Conservation (phyloP, 2,329 filamentous ascomycete species). For the Xylaria digitata region DNA sequence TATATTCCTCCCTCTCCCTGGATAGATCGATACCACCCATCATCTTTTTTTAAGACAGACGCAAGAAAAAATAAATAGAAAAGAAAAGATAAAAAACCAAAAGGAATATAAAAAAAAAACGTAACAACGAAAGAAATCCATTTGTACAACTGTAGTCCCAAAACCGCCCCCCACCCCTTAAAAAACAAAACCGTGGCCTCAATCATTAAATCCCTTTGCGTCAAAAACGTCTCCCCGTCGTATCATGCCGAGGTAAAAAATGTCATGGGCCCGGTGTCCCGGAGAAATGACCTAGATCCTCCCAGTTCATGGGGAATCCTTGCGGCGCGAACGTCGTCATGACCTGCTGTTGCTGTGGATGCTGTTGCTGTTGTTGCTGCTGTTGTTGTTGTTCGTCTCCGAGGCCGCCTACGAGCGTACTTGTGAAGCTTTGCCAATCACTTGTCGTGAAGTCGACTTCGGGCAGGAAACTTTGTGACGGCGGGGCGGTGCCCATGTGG, state of each 20-base stretch:
- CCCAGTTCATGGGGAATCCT: conserved; percentile 46
- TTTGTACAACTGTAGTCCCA: conserved; percentile 26
- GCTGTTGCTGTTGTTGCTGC: conserved; percentile 14
- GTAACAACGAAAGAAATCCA: not conserved
- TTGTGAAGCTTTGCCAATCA: conserved; percentile 48
- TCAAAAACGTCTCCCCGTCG: not conserved
- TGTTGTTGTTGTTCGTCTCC: conserved; percentile 28
- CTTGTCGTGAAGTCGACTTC: conserved; percentile 45
- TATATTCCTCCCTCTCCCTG: too few relatives aligned
- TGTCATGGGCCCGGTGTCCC: conserved; percentile 22
- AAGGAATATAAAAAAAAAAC: not conserved
- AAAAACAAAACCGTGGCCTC: conserved; percentile 19
- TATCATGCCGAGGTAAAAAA: not conserved
- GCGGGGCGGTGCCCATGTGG: conserved; percentile 15
- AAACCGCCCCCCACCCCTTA: not conserved
- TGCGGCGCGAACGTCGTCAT: conserved; percentile 33
- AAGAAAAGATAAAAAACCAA: not conserved
- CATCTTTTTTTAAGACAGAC: conserved; percentile 14
- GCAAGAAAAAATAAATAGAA: not conserved
- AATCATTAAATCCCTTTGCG: conserved; percentile 11
- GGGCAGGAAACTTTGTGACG: conserved; percentile 38
- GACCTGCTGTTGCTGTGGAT: conserved; percentile 23
- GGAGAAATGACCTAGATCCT: conserved; percentile 42
- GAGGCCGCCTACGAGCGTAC: conserved; percentile 41
- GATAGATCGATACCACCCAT: too few relatives aligned